A percentile compares a stretch with the other conserved stretches of the same genome.
Evolutionary conservation across 179 eudicot species (phyloP).

Genomic region (Carnegiea gigantea): DNA sequence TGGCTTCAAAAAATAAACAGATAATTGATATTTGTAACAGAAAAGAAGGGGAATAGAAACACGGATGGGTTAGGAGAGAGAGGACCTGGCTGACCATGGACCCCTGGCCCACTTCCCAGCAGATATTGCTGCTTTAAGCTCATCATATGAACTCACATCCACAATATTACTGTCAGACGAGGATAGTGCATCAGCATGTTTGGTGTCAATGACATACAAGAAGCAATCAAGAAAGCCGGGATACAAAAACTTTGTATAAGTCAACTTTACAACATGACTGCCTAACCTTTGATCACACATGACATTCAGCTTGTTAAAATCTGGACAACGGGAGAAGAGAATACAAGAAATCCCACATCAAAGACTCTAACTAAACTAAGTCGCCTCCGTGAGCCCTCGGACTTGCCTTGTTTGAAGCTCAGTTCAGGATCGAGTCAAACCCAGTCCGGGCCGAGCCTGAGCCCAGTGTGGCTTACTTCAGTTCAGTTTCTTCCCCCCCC

Average conservation of each 20-base stretch:
- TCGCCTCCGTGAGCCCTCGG: no score
- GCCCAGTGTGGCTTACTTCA: no score
- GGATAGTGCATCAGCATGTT: conserved; percentile 15
- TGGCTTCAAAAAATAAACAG: neutral
- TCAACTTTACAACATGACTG: neutral
- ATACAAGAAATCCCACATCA: neutral
- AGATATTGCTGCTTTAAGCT: conserved; percentile 76
- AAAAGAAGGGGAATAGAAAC: neutral
- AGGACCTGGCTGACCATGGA: conserved; percentile 93
- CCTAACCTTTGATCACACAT: neutral
- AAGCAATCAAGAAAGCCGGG: neutral
- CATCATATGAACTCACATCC: conserved; percentile 79
- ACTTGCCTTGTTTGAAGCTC: no score
- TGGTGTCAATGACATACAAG: neutral
- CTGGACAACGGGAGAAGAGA: neutral
- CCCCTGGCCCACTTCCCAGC: conserved; percentile 98
- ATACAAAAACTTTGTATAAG: neutral
- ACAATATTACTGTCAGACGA: conserved; percentile 69
- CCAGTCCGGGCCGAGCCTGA: no score
- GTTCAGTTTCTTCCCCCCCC: no score
- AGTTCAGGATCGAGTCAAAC: no score
- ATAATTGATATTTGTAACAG: neutral
- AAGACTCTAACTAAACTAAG: no score
- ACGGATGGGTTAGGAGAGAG: neutral
- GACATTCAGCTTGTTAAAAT: neutral